Conservation (phyloP, 176 grass and related monocot genomes). For the Oryza glaberrima region DNA sequence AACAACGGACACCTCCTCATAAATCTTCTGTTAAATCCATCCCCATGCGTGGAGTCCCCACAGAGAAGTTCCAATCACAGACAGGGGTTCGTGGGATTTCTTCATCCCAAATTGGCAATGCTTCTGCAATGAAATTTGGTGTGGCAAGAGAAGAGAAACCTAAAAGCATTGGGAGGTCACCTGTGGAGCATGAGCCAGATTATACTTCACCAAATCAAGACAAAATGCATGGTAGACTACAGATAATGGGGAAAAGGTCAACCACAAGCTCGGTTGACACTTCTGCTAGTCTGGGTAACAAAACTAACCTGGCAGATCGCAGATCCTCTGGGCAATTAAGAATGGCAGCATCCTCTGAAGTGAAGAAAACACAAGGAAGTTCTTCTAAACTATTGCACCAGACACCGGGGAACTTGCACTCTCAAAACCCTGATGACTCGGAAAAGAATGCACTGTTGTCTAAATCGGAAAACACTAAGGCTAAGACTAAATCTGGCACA, state of each 20-base stretch:
- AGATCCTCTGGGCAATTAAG: conserved; percentile 58
- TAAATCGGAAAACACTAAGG: conserved; percentile 72
- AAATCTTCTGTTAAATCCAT: conserved; percentile 57
- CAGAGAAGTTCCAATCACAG: conserved; percentile 46
- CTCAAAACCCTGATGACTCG: conserved; percentile 37
- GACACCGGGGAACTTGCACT: conserved; percentile 53
- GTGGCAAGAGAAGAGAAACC: conserved; percentile 60
- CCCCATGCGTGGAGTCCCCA: conserved; percentile 36
- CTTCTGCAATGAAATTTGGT: conserved; percentile 49
- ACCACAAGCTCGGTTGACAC: conserved; percentile 44
- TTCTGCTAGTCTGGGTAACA: conserved; percentile 47
- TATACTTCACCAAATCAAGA: conserved; percentile 57
- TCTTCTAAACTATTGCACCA: conserved; percentile 64
- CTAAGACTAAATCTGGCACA: conserved; percentile 51
- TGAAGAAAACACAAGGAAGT: conserved; percentile 62
- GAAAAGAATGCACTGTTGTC: conserved; percentile 53
- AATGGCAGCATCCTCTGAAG: conserved; percentile 45
- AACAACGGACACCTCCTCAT: conserved; percentile 66
- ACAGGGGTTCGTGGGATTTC: conserved; percentile 41
- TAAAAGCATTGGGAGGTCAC: conserved; percentile 49
- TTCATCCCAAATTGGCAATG: conserved; percentile 45
- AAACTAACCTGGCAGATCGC: conserved; percentile 43
- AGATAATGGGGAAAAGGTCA: conserved; percentile 51
- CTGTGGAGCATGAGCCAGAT: conserved; percentile 49
- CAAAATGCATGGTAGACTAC: conserved; percentile 49